Percentiles rank a stretch among this genome's conserved stretches.
Conservation (phyloP, 176 grass and related monocot species). For the Triticum urartu region DNA sequence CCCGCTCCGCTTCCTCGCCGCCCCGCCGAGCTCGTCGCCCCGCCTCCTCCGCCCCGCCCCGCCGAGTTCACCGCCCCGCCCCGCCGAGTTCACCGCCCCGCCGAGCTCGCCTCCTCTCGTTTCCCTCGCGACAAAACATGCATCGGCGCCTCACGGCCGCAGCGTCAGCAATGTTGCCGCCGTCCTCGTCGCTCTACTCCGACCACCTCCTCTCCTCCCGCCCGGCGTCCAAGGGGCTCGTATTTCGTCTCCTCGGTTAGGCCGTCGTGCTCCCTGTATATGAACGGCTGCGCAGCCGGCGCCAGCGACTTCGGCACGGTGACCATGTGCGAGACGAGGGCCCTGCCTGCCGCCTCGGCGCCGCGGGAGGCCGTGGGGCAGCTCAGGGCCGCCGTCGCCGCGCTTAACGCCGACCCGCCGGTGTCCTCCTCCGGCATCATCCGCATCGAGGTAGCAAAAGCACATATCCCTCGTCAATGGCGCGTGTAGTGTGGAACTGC, state of each 20-base stretch:
- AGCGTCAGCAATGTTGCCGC: neutral
- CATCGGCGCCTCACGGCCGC: neutral
- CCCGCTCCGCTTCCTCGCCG: too few species aligned
- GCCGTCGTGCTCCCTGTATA: conserved; percentile 52
- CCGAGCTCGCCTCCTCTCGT: neutral
- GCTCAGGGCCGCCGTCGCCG: conserved; percentile 56
- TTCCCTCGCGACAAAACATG: conserved; percentile 1
- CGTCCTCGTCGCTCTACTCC: conserved; percentile 22
- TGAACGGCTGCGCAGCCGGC: conserved; percentile 64
- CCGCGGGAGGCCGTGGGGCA: conserved; percentile 52
- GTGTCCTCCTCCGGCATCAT: conserved; percentile 66
- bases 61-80: too few species aligned
- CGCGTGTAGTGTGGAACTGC: neutral
- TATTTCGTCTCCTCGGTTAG: neutral
- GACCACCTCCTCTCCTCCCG: conserved; percentile 18
- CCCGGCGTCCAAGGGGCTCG: neutral
- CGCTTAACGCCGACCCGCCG: conserved; percentile 29
- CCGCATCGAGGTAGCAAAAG: conserved; percentile 59
- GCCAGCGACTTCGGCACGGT: conserved; percentile 15
- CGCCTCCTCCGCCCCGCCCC: too few species aligned
- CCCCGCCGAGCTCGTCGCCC: too few species aligned
- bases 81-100: too few species aligned
- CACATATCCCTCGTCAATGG: neutral
- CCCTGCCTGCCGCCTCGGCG: conserved; percentile 43
- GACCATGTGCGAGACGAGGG: conserved; percentile 47